Base-by-base conservation (phyloP, 208 protist species). In the Trypanosoma platydactyli region DNA sequence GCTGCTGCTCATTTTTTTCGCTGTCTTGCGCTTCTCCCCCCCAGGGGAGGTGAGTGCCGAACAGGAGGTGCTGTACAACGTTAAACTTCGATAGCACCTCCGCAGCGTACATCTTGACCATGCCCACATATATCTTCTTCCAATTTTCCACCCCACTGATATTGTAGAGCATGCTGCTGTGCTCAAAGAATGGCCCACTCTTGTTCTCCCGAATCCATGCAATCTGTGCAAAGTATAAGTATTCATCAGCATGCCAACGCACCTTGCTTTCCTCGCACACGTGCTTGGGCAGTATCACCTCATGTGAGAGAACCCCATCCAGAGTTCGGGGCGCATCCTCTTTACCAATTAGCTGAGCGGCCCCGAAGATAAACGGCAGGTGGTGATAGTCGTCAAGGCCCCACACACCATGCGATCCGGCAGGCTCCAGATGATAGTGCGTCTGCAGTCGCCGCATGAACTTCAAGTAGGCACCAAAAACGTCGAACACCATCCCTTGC, bases 311-410 rank as follows among this genome's bases (percentile, higher is more conserved):
- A 7, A 71, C 64, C 29, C 54, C n/a, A 24, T 24, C 41, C 41
- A 2, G 6, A 27, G 3, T 20, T 38, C n/a, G 18, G 13, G 55
- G 29, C n/a, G 55, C 76, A 16, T 67, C 40, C 24, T 87, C 75
- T 29, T 81, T 75, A 29, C 84, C 85, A 18, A 95, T 85, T 0
- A 99, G 85, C 89, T 99, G 99, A 15, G 97, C 68, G 18, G 93
- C 80, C 7, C 99, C 99, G 35, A 95, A 98, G 1, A 99, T 70
- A 73, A 98, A 99, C 3, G 96, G 94, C n/a, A 99, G 69, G 77
- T 99, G 98, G 60, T 99, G 97, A 68, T 98, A 99, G 74, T 99
- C 99, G 73, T 99, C 99, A 1, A 99, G 80, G 13, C 97, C 96
- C 98, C 98, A 99, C 25, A 99, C 98, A 22, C 98, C 98, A 59